Conservation (phyloP, 805 yeast species). For the Candida railenensis region DNA sequence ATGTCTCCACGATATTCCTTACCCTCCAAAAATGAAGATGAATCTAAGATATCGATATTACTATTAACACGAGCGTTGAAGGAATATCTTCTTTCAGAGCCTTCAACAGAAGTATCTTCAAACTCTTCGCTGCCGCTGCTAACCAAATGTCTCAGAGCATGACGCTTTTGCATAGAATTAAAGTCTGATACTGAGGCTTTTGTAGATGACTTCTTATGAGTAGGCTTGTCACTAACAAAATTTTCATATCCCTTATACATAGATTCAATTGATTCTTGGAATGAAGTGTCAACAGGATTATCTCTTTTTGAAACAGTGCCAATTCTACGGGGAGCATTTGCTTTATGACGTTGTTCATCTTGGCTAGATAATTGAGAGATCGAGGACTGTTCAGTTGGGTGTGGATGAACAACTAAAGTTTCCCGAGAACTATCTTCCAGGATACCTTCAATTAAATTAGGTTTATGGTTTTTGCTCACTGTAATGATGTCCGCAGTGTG, state of each 20-base stretch:
- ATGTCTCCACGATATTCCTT: slow-evolving; percentile 6
- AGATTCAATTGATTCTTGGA: slow-evolving; percentile 19
- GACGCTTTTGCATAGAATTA: background rate
- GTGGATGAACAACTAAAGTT: slow-evolving; percentile 18
- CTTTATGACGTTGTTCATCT: background rate
- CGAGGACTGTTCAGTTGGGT: background rate
- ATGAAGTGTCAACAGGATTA: background rate
- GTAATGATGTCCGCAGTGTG: slow-evolving; percentile 29
- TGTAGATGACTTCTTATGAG: background rate
- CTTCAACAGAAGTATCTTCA: slow-evolving; percentile 6
- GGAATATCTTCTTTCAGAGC: slow-evolving; percentile 1
- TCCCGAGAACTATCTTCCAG: slow-evolving; percentile 22
- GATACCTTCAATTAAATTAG: slow-evolving; percentile 20
- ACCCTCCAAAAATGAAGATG: slow-evolving; percentile 20
- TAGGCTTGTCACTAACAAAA: slow-evolving; percentile 3
- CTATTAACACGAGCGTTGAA: slow-evolving; percentile 3
- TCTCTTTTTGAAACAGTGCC: background rate
- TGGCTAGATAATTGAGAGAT: background rate
- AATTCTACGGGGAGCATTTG: background rate
- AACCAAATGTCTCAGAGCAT: background rate
- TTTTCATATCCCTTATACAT: slow-evolving; percentile 26
- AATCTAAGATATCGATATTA: slow-evolving; percentile 21
- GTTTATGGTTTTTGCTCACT: slow-evolving; percentile 16
- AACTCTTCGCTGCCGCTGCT: background rate
- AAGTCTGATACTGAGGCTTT: too few relatives aligned